Conservation (phyloP, 2,329 filamentous ascomycete species). For the Monosporascus sp. region DNA sequence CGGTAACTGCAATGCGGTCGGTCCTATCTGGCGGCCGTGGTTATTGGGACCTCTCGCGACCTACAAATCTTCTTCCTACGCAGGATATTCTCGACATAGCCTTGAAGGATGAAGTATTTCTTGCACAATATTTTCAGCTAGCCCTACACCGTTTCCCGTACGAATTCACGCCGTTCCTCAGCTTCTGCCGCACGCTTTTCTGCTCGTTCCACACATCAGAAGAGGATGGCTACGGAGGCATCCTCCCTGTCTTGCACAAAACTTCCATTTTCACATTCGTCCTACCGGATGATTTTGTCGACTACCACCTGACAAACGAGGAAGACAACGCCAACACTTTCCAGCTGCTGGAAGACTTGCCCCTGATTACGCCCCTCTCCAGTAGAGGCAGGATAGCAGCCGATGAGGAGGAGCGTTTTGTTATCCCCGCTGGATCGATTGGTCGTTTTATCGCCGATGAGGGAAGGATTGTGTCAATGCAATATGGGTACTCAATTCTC, state of each 20-base stretch:
- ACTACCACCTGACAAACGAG: constrained; percentile 75
- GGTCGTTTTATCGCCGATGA: constrained; percentile 74
- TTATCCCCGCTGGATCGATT: constrained; percentile 60
- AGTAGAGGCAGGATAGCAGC: constrained; percentile 39
- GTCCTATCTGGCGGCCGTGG: constrained; percentile 53
- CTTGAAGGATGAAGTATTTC: constrained; percentile 51
- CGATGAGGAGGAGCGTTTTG: constrained; percentile 50
- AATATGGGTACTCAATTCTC: constrained; percentile 75
- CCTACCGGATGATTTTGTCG: constrained; percentile 66
- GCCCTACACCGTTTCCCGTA: constrained; percentile 78
- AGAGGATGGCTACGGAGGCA: constrained; percentile 34
- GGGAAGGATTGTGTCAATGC: constrained; percentile 70
- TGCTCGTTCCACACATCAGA: constrained; percentile 35
- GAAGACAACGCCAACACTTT: constrained; percentile 83
- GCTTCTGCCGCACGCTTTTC: constrained; percentile 63
- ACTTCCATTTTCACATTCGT: constrained; percentile 73
- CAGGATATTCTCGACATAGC: constrained; percentile 36
- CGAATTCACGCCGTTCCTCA: constrained; percentile 75
- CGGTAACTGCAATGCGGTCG: constrained; percentile 61
- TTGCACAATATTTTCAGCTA: constrained; percentile 58
- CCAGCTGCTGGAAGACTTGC: constrained; percentile 57
- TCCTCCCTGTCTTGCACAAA: constrained; percentile 61
- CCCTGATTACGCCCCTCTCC: constrained; percentile 53
- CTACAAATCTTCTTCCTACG: constrained; percentile 31
- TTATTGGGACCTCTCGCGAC: constrained; percentile 49